Percentiles rank a stretch among this genome's conserved stretches.
These are phyloP conservation scores for Exophiala calicioides DNA, from an alignment of 2,329 filamentous ascomycete species.

Conservation along the genomic window DNA sequence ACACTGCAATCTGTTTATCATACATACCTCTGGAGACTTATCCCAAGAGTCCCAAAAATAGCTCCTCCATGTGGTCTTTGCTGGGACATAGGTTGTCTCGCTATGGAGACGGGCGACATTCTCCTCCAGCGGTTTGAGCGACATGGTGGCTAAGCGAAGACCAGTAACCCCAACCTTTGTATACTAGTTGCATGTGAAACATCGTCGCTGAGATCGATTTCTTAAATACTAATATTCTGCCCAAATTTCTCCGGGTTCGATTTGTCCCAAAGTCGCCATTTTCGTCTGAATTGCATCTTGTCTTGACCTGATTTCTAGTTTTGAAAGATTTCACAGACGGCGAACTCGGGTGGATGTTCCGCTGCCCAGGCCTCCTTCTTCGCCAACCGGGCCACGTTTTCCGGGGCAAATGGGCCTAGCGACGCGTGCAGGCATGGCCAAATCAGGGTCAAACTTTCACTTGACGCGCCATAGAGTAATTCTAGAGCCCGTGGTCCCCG, in stretches of 20 bases:
- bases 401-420: no score
- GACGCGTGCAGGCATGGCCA: no score
- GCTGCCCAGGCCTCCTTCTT: not conserved
- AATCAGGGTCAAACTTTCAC: no score
- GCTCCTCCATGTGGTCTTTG: not conserved
- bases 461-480: no score
- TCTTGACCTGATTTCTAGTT: not conserved
- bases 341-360: not conserved
- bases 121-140: not conserved
- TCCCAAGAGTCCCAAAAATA: constrained; percentile 8
- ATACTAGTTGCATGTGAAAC: not conserved
- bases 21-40: constrained; percentile 2
- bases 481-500: no score
- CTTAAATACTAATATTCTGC: not conserved
- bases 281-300: not conserved
- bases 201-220: no score
- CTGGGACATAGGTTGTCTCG: not conserved
- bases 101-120: not conserved
- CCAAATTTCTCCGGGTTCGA: not conserved
- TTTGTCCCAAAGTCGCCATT: not conserved
- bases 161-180: not conserved
- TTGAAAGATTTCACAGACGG: not conserved
- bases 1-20: not conserved
- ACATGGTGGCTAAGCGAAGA: not conserved
- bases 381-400: no score